Evolutionary conservation across 305 asterid genomes (phyloP), one percentile per base, ranked within the genome.

Genomic region (Solanum hybrid): DNA sequence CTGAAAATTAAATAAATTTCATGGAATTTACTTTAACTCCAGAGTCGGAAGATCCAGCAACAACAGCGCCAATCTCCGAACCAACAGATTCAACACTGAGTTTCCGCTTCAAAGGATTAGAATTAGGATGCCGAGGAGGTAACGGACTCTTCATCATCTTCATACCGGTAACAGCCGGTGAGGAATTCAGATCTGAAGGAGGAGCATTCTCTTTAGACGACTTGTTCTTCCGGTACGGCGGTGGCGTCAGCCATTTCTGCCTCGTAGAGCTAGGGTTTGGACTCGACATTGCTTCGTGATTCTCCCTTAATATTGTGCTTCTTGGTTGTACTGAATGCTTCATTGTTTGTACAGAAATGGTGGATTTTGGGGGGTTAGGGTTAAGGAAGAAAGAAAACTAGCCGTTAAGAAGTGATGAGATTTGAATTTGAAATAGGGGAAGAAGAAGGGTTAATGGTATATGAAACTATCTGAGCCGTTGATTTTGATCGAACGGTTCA

Each of bases 41-140:
- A 37, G 99, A 95, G 92, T 98, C 98, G 9, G 91, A 79, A 29
- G 93, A 89, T 89, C 92, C 93, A 29, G 80, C 68, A 68, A 92
- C 87, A 70, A 91, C 89, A 27, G 38, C 89, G 26, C 89, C 90
- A 84, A 89, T 93, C 76, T 96, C 98, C 31, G 94, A 86, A 75
- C 91, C 92, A 9, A 39, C 92, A 12, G 97, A 72, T 89, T 97
- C 99, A 68, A 92, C 93, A 87, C 94, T 92, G 93, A 95, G 98
- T 95, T 96, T 95, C 92, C 98, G 93, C 93, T 97, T 97, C 57
- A 91, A 77, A 12, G 90, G 79, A 80, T 89, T 89, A 2, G 91
- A 84, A 91, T 93, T 97, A 26, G 97, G 98, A 12, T 99, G 99
- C 87, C 99, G 91, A 1, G 99, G 99, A 1, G 99, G 99, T 65